Evolutionary conservation across 73 alveolate genomes (phyloP).

Genomic region (Stentor roeselii): DNA sequence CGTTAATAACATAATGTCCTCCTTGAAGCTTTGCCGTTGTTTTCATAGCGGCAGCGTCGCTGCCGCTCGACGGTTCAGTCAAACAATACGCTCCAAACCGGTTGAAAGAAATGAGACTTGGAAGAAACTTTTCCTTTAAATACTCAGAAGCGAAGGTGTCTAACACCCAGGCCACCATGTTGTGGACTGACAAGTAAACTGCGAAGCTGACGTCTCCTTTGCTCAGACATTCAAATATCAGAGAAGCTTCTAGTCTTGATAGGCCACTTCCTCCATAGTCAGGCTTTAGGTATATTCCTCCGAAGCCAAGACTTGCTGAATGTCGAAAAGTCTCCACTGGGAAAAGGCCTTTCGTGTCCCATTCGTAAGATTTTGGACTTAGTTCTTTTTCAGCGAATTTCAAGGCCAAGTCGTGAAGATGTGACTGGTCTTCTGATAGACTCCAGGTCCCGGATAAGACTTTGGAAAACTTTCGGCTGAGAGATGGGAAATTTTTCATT

Average conservation of each 20-base stretch:
- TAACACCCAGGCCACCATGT: slow-evolving; percentile 74
- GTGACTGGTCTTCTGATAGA: slow-evolving; percentile 41
- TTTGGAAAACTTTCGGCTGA: background rate
- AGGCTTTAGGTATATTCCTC: slow-evolving; percentile 58
- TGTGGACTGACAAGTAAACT: slow-evolving; percentile 72
- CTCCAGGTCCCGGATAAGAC: background rate
- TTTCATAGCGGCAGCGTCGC: slow-evolving; percentile 79
- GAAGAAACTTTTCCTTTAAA: slow-evolving; percentile 56
- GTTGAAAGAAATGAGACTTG: slow-evolving; percentile 52
- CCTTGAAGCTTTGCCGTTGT: slow-evolving; percentile 67
- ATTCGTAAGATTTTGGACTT: slow-evolving; percentile 73
- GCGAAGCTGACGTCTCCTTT: slow-evolving; percentile 71
- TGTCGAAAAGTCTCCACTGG: slow-evolving; percentile 61
- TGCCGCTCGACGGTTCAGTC: slow-evolving; percentile 87
- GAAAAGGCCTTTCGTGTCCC: slow-evolving; percentile 77
- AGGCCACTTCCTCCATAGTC: slow-evolving; percentile 79
- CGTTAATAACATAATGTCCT: slow-evolving; percentile 73
- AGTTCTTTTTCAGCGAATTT: slow-evolving; percentile 61
- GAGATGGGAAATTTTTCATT: too few relatives aligned
- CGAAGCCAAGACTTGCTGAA: slow-evolving; percentile 80
- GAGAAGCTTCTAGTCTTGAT: slow-evolving; percentile 71
- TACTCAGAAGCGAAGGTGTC: slow-evolving; percentile 65
- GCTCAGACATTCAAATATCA: slow-evolving; percentile 76
- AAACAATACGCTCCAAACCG: slow-evolving; percentile 71
- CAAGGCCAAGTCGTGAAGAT: slow-evolving; percentile 65